Conservation (phyloP, 768 basidiomycete genomes). For the Leccinellum luteum region DNA sequence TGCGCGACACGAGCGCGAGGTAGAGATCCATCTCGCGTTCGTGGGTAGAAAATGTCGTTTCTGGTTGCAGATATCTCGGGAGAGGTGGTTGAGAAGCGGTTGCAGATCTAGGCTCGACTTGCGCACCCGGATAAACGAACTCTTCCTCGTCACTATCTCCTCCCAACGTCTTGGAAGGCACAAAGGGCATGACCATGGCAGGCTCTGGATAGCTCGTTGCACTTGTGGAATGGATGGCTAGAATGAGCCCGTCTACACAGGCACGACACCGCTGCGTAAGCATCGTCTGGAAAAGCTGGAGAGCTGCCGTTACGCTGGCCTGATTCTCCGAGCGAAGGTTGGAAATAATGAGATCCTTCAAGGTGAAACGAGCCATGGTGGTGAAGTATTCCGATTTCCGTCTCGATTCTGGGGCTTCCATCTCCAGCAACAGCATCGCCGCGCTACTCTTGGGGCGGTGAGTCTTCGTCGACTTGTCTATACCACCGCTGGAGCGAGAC, state of each 20-base stretch:
- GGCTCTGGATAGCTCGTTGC: conserved; percentile 78
- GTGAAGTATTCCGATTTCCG: conserved; percentile 81
- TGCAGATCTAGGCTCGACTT: conserved; percentile 17
- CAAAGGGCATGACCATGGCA: conserved; percentile 33
- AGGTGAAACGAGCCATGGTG: conserved; percentile 82
- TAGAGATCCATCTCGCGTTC: conserved; percentile 84
- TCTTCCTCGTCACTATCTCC: conserved; percentile 54
- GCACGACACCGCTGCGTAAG: conserved; percentile 65
- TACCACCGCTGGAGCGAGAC: conserved; percentile 24
- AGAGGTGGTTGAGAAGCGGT: conserved; percentile 15
- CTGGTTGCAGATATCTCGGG: conserved; percentile 57
- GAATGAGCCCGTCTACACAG: conserved; percentile 64
- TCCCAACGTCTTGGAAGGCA: conserved; percentile 18
- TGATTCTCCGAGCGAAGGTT: conserved; percentile 70
- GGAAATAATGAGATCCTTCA: conserved; percentile 83
- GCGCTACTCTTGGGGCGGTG: conserved; percentile 80
- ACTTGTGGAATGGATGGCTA: conserved; percentile 63
- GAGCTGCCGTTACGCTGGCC: conserved; percentile 67
- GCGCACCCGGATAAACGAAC: conserved; percentile 41
- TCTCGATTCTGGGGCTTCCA: conserved; percentile 73
- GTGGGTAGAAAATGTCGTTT: conserved; percentile 75
- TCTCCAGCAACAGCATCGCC: conserved; percentile 86
- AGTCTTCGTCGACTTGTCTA: conserved; percentile 45
- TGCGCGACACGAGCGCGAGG: conserved; percentile 70
- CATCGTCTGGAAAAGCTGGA: conserved; percentile 79